Base-by-base conservation (phyloP, 2,329 filamentous ascomycete genomes). In the Berkeleyomyces basicola region DNA sequence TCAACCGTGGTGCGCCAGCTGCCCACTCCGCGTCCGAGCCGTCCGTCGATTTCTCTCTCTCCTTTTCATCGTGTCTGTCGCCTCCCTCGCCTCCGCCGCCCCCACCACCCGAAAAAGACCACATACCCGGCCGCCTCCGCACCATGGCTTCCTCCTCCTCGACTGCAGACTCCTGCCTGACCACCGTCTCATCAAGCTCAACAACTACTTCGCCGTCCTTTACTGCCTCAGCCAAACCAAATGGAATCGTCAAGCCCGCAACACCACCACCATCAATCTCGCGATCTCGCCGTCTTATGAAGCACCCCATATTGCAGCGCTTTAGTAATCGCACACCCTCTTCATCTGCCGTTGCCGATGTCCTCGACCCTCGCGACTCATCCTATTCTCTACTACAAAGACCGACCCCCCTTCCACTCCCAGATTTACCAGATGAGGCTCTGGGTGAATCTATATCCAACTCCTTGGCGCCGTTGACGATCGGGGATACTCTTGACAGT, bases 211-310 rank as follows among this genome's bases (percentile, higher is more conserved):
- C 49, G 10, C 49, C 49, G 23, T 53, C 49, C 7, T 36, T 14
- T 53, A 31, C 49, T 14, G 23, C 49, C 9, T 9, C 16, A 23
- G 16, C 11, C 49, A 33, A 11, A 14, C 10, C 7, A 11, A 14
- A 11, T 11, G 49, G 49, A 16, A 36, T 36, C 33, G 6, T 31
- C 49, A 53, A 53, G 31, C 49, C 49, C 9, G 49, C 49, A 4
- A 53, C 49, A 10, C 49, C 49, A 3, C 23, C 49, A 11, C 49
- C 49, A 4, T 53, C 49, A 10, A 37, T 53, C 33, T 53, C 49
- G 6, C 57, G 57, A 10, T 42, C 58, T 46, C 47, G 58, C 31
- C 62, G 62, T 42, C 58, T 63, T 1, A 63, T 63, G 62, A 58
- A 58, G 14, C 49, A 60, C 10, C 62, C 62, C 10, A 33, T 63